phyloP scores from a whole-genome alignment of 2,329 filamentous ascomycete species.

The Cladosporium sp. region DNA sequence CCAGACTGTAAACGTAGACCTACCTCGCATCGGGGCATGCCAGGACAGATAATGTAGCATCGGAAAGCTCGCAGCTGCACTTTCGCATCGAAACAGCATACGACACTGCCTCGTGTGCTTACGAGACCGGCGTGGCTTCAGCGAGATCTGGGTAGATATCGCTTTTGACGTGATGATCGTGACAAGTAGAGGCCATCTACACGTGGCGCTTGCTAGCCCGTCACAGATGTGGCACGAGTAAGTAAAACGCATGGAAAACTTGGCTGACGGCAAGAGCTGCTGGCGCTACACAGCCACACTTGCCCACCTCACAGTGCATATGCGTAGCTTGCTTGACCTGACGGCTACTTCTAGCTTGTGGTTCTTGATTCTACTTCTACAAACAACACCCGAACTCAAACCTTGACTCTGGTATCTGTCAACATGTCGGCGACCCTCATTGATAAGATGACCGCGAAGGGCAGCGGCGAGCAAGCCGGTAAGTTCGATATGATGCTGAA shows the following conservation, averaged over 20 bases:
- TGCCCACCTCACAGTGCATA: background rate
- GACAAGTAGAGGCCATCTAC: background rate
- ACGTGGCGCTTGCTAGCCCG: background rate
- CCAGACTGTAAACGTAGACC: background rate
- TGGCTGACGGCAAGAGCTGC: slow-evolving; percentile 2
- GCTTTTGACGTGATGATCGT: background rate
- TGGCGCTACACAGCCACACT: slow-evolving; percentile 5
- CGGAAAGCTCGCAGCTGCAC: too few species aligned
- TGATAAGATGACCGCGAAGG: slow-evolving; percentile 39
- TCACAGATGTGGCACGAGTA: slow-evolving; percentile 1
- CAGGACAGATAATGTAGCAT: too few species aligned
- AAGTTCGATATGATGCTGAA: slow-evolving; percentile 2
- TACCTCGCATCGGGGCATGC: background rate
- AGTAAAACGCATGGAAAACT: slow-evolving; percentile 8
- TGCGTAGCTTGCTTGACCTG: background rate
- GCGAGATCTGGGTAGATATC: too few species aligned
- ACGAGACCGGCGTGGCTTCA: too few species aligned
- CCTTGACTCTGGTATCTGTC: background rate
- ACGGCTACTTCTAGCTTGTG: background rate
- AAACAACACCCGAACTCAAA: background rate
- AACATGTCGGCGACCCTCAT: slow-evolving; percentile 30
- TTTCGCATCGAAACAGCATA: too few species aligned
- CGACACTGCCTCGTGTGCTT: too few species aligned
- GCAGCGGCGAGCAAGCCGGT: slow-evolving; percentile 40
- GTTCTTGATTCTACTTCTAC: background rate